Base-by-base conservation (phyloP, 352 stramenopile genomes). In the Globisporangium nodosum region DNA sequence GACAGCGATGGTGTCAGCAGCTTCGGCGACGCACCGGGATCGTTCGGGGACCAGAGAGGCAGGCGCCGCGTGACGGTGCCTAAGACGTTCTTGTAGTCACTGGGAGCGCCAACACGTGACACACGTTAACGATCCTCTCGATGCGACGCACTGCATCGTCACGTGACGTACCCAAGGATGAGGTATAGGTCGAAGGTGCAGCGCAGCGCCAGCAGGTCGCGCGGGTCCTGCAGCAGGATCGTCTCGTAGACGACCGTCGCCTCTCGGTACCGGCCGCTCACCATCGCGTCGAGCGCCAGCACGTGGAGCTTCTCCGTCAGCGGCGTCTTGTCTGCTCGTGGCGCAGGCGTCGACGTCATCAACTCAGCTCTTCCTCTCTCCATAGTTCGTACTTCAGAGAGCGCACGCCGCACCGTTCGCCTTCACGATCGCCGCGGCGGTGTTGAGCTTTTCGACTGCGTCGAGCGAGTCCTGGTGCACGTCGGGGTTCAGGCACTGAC, bases 161-260 rank as follows among this genome's bases (percentile, higher is more conserved):
- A 58, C 13, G 24, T 16, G 13, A 33, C 69, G 52, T 56, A 94
- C 85, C 83, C 83, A n/a, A 94, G 71, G 60, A 88, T 69, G 11
- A 73, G 40, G 56, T 93, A 95, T 37, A 95, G 58, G 55, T 95
- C 85, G 46, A 80, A 90, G 50, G 74, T 80, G 58, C 85, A 92
- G 48, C 85, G 81, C 59, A 92, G 67, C 8, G 85, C 85, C 20
- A 95, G 60, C 42, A 95, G 58, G 49, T 95, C 85, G 5, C 57
- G 73, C 39, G 75, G 69, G 42, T 92, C 80, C 12, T 85, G 67
- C 40, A 81, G 54, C 54, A 95, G 65, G 33, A 95, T 89, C 16
- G 80, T 88, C 62, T 95, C 85, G 69, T 93, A 95, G 24, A 92
- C 47, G 8, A 71, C 69, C 27, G 82, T 71, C 12, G 85, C 85